Conservation (phyloP, 2,329 filamentous ascomycete species). For the Phialemoniopsis sp. region DNA sequence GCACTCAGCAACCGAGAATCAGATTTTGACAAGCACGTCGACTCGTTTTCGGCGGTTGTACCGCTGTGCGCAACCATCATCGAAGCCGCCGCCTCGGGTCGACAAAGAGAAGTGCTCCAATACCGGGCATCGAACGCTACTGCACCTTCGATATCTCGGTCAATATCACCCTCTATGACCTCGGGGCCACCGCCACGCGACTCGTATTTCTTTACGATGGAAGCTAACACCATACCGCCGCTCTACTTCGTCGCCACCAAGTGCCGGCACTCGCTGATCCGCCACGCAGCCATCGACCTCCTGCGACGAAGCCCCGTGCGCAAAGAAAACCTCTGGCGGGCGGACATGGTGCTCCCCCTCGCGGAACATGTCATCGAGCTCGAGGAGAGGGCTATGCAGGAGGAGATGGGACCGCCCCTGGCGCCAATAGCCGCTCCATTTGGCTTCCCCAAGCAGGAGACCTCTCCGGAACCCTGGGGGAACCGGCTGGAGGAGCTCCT, state of each 20-base stretch:
- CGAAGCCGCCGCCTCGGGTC: conserved; percentile 6
- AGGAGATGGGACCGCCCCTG: too few species aligned
- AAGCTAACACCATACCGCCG: conserved; percentile 31
- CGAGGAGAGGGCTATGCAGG: conserved; percentile 19
- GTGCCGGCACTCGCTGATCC: conserved; percentile 31
- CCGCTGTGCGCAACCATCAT: conserved; percentile 22
- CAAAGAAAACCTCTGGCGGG: conserved; percentile 32
- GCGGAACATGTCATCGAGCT: conserved; percentile 27
- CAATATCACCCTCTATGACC: conserved; percentile 2
- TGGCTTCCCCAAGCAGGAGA: background rate
- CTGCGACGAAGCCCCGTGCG: conserved; percentile 18
- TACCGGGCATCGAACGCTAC: background rate
- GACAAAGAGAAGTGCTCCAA: conserved; percentile 5
- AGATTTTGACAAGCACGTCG: conserved; percentile 22
- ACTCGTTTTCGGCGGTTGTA: conserved; percentile 27
- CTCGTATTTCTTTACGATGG: conserved; percentile 25
- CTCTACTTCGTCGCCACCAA: conserved; percentile 31
- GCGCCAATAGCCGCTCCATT: too few species aligned
- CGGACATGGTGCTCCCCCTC: conserved; percentile 19
- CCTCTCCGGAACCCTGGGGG: background rate
- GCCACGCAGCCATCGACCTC: conserved; percentile 28
- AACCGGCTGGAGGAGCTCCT: too few species aligned
- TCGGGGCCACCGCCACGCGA: background rate
- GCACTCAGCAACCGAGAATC: conserved; percentile 20
- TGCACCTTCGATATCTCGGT: background rate